Base-by-base conservation (phyloP, 306 rosid genomes). In the Trifolium subterraneum region DNA sequence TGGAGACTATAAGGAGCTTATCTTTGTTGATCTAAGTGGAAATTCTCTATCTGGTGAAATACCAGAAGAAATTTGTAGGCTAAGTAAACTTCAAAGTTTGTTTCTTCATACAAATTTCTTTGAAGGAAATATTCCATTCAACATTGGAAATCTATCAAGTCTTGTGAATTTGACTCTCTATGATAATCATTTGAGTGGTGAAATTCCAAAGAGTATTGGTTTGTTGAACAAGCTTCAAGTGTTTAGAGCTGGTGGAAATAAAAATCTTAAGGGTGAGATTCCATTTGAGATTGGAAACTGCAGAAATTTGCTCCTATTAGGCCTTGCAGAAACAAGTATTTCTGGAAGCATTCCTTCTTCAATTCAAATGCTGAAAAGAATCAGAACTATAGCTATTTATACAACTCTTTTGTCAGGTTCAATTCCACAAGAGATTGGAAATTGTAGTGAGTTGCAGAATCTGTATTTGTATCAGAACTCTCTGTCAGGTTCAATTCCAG, bases 211-310 rank as follows among this genome's bases (percentile, higher is more conserved):
- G 85, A 88, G 91, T 71, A 68, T 90, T 68, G 99, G 97, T 25
- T 83, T 64, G 41, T 73, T 95, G 48, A 84, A 68, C 20, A 87
- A 81, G 63, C 88, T 95, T 11, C 83, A 90, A 82, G 76, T 84
- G 2, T 85, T 92, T 71, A 86, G 96, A 86, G 96, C 84, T 7
- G 99, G 99, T 14, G 99, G 99, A 52, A 95, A 95, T 73, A 86
- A 84, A 59, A 77, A 85, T 42, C 85, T 95, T 2, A 86, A 86
- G 61, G 98, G 96, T 63, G 90, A 85, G 81, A 71, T 95, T 22
- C 99, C 99, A 47, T 78, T 84, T 84, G 99, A 87, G 78, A 92
- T 95, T 72, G 98, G 97, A 72, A 90, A 87, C 85, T 95, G 99
- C 90, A 88, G 87, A 67, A 84, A 62, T 71, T 84, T 95, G 89